Evolutionary conservation across 345 rosid species (phyloP).

Genomic region (Streptanthus diversifolius): DNA sequence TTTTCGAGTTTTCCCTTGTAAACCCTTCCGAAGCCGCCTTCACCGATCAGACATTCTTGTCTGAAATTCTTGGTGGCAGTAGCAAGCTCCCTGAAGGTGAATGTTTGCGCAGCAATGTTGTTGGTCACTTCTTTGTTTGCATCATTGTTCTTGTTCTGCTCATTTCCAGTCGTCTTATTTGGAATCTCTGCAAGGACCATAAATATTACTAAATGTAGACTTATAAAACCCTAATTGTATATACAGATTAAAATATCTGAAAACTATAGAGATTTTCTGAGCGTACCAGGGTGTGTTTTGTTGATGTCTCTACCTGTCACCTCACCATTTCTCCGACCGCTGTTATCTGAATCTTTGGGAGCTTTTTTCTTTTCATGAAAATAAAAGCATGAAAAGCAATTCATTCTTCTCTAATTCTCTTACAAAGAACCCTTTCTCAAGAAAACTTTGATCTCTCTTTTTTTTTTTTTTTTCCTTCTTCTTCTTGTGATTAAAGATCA

Average conservation of each 20-base stretch:
- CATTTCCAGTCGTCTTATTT: constrained; percentile 12
- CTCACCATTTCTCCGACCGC: constrained; percentile 32
- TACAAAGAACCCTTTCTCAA: neutral
- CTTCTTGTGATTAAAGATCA: neutral
- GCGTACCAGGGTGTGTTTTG: constrained; percentile 38
- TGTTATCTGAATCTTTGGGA: constrained; percentile 28
- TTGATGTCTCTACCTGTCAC: constrained; percentile 30
- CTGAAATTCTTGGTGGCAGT: constrained; percentile 84
- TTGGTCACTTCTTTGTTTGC: constrained; percentile 30
- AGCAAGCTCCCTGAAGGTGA: constrained; percentile 82
- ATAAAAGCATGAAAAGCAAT: constrained; percentile 77
- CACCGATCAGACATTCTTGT: constrained; percentile 83
- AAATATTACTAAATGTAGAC: neutral
- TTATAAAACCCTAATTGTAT: neutral
- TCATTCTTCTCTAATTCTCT: constrained; percentile 41
- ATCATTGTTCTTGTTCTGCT: constrained; percentile 31
- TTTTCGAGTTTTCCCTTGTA: constrained; percentile 76
- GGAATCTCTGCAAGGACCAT: constrained; percentile 27
- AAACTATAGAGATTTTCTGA: neutral
- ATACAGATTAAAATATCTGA: neutral
- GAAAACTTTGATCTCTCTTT: neutral
- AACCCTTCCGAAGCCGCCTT: constrained; percentile 96
- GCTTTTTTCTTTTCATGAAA: constrained; percentile 47
- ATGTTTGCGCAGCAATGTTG: constrained; percentile 64
- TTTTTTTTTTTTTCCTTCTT: neutral